Base-by-base conservation (phyloP, 176 grass and related monocot genomes). In the Triticum dicoccoides region DNA sequence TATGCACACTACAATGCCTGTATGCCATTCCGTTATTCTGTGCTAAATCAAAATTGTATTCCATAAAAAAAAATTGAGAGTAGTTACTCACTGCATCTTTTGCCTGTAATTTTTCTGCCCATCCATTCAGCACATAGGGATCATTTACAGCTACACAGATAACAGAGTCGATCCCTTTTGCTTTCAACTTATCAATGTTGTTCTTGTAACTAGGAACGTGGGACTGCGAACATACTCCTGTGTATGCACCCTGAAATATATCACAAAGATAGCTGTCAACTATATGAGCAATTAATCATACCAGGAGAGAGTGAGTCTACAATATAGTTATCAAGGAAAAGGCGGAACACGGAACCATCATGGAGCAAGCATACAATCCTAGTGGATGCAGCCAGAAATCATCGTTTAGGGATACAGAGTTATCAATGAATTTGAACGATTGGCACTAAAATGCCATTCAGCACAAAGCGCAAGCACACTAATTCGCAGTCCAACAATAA, bases 141-240 rank as follows among this genome's bases (percentile, higher is more conserved):
- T 96, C 97, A 87, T 98, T 98, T 23, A 94, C 86, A 94, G 97
- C 47, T 11, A 96, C 97, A 83, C 97, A 98, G 82, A 98, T 94
- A 76, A 98, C 90, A 90, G 92, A 96, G 88, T 98, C 82, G 27
- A 96, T 69, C 47, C 94, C 97, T 91, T 98, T 98, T 65, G 90
- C 87, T 91, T 96, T 96, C 85, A 96, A 83, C 83, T 98, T 93
- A 64, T 98, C 92, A 64, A 96, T 91, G 85, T 92, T 98, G 83
- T 96, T 96, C 85, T 86, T 96, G 88, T 98, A 98, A 88, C 92
- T 96, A 86, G 97, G 97, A 44, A 98, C 92, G 27, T 98, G 97
- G 0, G 91, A 44, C 79, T 90, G 77, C 79, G 97, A 96, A 83
- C 97, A 98, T 67, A 98, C 90, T 65, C 97, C 97, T 9, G 94